Base-by-base conservation (phyloP, 805 yeast genomes). In the Pichia paraexigua region DNA sequence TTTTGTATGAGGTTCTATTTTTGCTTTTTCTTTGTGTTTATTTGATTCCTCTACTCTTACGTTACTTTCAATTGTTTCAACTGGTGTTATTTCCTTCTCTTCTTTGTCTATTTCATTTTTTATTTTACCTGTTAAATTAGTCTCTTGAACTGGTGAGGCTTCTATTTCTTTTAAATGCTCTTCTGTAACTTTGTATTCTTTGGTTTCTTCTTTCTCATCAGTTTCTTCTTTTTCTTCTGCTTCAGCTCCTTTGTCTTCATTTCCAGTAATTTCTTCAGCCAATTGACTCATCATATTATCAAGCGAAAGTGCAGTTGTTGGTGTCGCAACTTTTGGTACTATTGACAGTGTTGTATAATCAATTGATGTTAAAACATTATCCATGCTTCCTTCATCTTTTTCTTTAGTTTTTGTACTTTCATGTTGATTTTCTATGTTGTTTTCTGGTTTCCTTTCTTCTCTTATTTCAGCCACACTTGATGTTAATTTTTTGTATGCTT, bases 31-130 rank as follows among this genome's bases (percentile, higher is more conserved):
- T 13, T 22, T 21, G 8, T 47, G 43, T 24, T 28, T 45, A 21
- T 28, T 37, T 5, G 21, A 30, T 15, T 49, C 22, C 18, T 22
- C 11, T 18, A 17, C 52, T 22, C 42, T n/a, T n/a, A n/a, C n/a
- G n/a, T n/a, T n/a, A n/a, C n/a, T n/a, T n/a, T n/a, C n/a, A n/a
- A n/a, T n/a, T n/a, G n/a, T n/a, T n/a, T n/a, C n/a, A n/a, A n/a
- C n/a, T n/a, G n/a, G n/a, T n/a, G n/a, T n/a, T n/a, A n/a, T 51
- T 50, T 11, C 52, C 48, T 18, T 46, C 54, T 37, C 25, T n/a
- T 27, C 25, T 22, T 47, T 24, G 4, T 24, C 7, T 24, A 24
- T 24, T 24, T 24, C 7, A 5, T 24, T 24, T 24, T 32, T 42
- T 15, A 37, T 43, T 9, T 41, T 45, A 9, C 12, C 5, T 30